Base-by-base conservation (phyloP, 2,329 filamentous ascomycete genomes). In the Aureobasidium sp. region DNA sequence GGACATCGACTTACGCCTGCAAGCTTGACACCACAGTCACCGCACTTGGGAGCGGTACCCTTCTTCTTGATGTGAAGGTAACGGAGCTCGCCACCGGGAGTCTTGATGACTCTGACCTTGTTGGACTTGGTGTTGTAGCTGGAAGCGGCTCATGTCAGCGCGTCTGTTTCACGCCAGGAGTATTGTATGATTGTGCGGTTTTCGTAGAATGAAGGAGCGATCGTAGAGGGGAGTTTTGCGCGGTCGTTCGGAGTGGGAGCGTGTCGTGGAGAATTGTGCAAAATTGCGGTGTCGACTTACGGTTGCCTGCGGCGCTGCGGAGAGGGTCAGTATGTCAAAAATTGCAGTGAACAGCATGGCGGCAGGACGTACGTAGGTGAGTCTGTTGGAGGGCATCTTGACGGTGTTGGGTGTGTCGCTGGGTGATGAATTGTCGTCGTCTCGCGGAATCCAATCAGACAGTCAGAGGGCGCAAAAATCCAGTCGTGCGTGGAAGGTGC, bases 61-160 rank as follows among this genome's bases (percentile, higher is more conserved):
- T 87, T 89, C 90, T 99, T 99, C 89, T 97, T 97, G 84, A 96
- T 92, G 88, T 99, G 93, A 73, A 97, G 89, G 77, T 96, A 87
- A 78, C 94, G 87, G 74, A 96, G 87, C 78, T 93, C 85, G 78
- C 94, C 94, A 78, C 94, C 95, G 70, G 95, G 94, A 70, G 94
- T 99, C 86, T 94, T 94, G 80, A 96, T 79, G 74, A 95, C 84
- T 77, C 94, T 89, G 78, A 94, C 93, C 81, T 91, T 90, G 89
- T 99, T 96, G 78, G 90, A 95, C 77, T 83, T 83, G 78, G 93
- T 97, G 87, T 97, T 97, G 89, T 97, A 99, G 77, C 90, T 94
- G 74, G 51, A 31, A 59, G 51, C 43, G 51, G 51, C 53, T 23
- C 51, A 58, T 49, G 60, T 67, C 46, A 66, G 62, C 60, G 42